Evolutionary conservation across 345 rosid species (phyloP).

Genomic region (Lagerstroemia speciosa): DNA sequence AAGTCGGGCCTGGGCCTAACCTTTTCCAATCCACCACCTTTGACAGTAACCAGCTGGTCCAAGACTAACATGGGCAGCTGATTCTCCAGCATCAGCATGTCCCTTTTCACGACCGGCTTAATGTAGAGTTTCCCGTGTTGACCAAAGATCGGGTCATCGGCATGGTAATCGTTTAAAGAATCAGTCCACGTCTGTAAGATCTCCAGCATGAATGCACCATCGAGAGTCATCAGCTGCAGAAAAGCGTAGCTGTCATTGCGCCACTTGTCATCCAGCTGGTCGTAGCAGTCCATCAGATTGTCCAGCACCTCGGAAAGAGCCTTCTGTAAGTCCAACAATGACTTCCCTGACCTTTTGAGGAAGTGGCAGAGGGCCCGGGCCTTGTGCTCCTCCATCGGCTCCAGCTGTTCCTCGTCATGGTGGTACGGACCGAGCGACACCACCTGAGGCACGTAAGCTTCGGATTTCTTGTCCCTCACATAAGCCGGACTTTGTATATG

Average conservation of each 20-base stretch:
- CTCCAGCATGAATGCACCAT: conserved; percentile 49
- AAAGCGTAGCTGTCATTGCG: conserved; percentile 4
- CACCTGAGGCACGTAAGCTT: conserved; percentile 28
- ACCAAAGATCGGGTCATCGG: conserved; percentile 40
- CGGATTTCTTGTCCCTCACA: conserved; percentile 21
- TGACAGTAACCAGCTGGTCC: conserved; percentile 18
- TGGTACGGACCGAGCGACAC: conserved; percentile 45
- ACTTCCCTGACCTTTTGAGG: conserved; percentile 20
- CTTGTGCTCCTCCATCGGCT: conserved; percentile 38
- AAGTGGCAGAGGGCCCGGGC: conserved; percentile 26
- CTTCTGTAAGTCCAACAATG: conserved; percentile 8
- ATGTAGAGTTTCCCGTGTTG: conserved; percentile 28
- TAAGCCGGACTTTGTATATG: conserved; percentile 30
- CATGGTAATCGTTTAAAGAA: no score
- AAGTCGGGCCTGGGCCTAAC: neutral
- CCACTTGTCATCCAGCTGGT: conserved; percentile 21
- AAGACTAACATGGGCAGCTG: conserved; percentile 38
- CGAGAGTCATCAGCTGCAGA: conserved; percentile 37
- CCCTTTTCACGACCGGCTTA: conserved; percentile 30
- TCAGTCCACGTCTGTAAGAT: conserved; percentile 15
- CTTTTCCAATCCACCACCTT: neutral
- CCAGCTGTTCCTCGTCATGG: conserved; percentile 18
- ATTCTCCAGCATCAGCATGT: conserved; percentile 49
- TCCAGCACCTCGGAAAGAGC: conserved; percentile 16
- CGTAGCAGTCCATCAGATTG: conserved; percentile 21